Evolutionary conservation across 345 rosid genomes (phyloP).

Genomic region (Corchorus capsularis): DNA sequence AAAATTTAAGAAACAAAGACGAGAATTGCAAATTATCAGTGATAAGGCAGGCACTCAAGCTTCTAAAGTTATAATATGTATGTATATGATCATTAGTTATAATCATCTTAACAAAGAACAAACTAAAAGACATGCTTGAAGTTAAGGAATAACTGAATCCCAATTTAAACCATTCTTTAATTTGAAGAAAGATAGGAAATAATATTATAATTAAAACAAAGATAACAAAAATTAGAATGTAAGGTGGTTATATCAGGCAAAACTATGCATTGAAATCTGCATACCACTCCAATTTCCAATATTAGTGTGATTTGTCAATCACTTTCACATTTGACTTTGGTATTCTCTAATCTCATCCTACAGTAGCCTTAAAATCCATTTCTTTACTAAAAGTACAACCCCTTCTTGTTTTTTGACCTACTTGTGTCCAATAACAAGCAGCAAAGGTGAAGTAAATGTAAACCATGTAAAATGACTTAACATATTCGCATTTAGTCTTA

Average conservation of each 20-base stretch:
- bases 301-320: neutral
- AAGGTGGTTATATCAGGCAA: neutral
- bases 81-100: neutral
- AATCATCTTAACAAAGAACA: neutral
- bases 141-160: neutral
- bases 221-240: neutral
- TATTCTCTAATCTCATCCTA: neutral
- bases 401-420: neutral
- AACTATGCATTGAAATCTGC: neutral
- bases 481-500: constrained; percentile 18
- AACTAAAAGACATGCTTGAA: neutral
- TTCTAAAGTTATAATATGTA: neutral
- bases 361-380: neutral
- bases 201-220: neutral
- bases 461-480: neutral
- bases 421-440: neutral
- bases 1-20: neutral
- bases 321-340: neutral
- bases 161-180: neutral
- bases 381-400: neutral
- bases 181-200: neutral
- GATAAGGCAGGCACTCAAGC: neutral
- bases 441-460: neutral
- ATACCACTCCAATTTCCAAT: neutral
- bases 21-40: neutral